Evolutionary conservation across 345 rosid species (phyloP).

Genomic region (Populus euphratica): DNA sequence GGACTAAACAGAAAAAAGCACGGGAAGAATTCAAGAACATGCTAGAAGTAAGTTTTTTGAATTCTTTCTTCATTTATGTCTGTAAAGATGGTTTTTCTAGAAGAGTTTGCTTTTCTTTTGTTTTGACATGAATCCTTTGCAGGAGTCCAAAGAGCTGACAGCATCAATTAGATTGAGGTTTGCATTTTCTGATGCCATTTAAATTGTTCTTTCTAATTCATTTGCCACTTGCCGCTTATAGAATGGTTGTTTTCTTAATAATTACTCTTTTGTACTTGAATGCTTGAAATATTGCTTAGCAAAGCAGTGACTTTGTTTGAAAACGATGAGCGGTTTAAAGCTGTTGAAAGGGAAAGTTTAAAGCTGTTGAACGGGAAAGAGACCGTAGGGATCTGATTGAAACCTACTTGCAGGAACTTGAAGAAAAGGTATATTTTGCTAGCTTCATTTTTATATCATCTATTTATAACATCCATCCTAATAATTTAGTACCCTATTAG

Average conservation of each 20-base stretch:
- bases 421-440: constrained; percentile 52
- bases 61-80: constrained; percentile 5
- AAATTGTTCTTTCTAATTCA: background rate
- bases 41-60: constrained; percentile 64
- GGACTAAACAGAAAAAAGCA: constrained; percentile 60
- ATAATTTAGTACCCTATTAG: background rate
- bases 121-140: constrained; percentile 20
- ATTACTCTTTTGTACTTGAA: constrained; percentile 19
- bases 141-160: constrained; percentile 77
- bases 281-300: constrained; percentile 46
- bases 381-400: constrained; percentile 87
- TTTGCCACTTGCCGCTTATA: background rate
- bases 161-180: constrained; percentile 90
- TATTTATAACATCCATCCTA: background rate
- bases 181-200: constrained; percentile 21
- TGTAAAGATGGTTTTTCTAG: background rate
- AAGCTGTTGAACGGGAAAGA: constrained; percentile 82
- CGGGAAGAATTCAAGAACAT: constrained; percentile 75
- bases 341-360: constrained; percentile 81
- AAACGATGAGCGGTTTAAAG: constrained; percentile 81
- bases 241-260: constrained; percentile 5
- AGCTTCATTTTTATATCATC: background rate
- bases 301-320: constrained; percentile 69
- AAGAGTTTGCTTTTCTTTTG: background rate
- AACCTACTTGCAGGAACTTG: constrained; percentile 61